A percentile compares a stretch with the other conserved stretches of the same genome.
Conservation (phyloP, 1,284 basidiomycete genomes). For the Phlebopus sp. region DNA sequence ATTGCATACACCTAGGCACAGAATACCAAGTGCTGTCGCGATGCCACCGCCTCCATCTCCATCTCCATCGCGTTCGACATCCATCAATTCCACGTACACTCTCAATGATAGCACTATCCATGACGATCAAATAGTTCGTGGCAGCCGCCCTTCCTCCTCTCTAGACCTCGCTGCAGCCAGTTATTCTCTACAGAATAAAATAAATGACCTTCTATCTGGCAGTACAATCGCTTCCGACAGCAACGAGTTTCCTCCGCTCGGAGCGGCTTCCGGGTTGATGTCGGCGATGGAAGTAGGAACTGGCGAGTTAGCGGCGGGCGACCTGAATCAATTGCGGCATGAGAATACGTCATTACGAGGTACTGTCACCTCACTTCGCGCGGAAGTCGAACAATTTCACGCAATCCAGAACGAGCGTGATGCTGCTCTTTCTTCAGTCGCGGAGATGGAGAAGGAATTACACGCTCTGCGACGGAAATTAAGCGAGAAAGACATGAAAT, state of each 20-base stretch:
- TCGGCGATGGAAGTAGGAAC: constrained; percentile 31
- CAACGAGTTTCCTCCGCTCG: constrained; percentile 5
- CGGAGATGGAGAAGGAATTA: constrained; percentile 49
- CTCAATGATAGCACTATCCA: constrained; percentile 31
- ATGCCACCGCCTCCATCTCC: constrained; percentile 81
- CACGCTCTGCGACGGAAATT: constrained; percentile 45
- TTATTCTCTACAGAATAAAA: constrained; percentile 50
- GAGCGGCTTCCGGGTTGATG: constrained; percentile 12
- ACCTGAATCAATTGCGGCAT: constrained; percentile 44
- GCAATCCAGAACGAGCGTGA: constrained; percentile 47
- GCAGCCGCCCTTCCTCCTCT: constrained; percentile 22
- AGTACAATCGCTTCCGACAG: constrained; percentile 23
- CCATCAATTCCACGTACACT: constrained; percentile 29
- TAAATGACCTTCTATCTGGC: constrained; percentile 41
- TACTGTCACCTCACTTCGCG: constrained; percentile 34
- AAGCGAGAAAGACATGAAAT: constrained; percentile 50
- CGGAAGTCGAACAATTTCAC: constrained; percentile 31
- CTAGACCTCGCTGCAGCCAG: constrained; percentile 41
- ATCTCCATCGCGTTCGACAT: constrained; percentile 44
- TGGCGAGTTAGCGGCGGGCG: no score
- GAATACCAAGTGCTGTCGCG: constrained; percentile 68
- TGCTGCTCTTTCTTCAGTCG: constrained; percentile 38
- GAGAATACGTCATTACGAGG: constrained; percentile 44
- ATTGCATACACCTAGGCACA: constrained; percentile 53
- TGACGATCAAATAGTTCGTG: constrained; percentile 16